phyloP scores from a whole-genome alignment of 352 stramenopile genomes.

The Pythium aphanidermatum region DNA sequence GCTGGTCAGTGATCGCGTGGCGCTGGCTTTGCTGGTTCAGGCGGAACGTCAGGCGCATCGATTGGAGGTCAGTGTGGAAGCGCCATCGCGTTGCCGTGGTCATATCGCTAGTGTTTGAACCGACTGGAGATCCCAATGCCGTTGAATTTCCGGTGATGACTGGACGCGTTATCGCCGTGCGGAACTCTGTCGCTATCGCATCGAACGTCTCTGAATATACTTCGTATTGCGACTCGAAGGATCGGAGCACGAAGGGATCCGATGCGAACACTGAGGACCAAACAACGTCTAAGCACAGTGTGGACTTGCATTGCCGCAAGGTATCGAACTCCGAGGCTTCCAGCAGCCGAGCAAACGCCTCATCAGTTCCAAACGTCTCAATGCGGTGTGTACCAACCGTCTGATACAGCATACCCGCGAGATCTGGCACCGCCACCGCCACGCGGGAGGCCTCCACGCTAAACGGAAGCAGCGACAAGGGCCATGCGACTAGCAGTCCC shows the following conservation, averaged over 20 bases:
- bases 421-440: background rate
- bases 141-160: no score
- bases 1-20: background rate
- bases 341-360: no score
- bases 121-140: no score
- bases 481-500: no score
- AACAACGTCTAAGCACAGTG: background rate
- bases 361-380: constrained; percentile 1
- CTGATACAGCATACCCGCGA: background rate
- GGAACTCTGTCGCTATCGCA: no score
- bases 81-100: constrained; percentile 1
- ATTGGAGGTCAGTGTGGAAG: background rate
- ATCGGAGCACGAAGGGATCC: background rate
- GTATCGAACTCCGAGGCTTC: no score
- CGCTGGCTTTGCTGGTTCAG: constrained; percentile 1
- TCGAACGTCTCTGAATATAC: no score
- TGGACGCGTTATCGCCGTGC: no score
- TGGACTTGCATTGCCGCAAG: background rate
- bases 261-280: background rate
- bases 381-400: background rate
- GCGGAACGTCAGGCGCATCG: background rate
- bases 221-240: background rate
- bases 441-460: background rate
- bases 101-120: background rate
- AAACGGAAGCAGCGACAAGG: no score